Evolutionary conservation across 176 grass and related monocot genomes (phyloP).

Genomic region (Aegilops sharonensis): DNA sequence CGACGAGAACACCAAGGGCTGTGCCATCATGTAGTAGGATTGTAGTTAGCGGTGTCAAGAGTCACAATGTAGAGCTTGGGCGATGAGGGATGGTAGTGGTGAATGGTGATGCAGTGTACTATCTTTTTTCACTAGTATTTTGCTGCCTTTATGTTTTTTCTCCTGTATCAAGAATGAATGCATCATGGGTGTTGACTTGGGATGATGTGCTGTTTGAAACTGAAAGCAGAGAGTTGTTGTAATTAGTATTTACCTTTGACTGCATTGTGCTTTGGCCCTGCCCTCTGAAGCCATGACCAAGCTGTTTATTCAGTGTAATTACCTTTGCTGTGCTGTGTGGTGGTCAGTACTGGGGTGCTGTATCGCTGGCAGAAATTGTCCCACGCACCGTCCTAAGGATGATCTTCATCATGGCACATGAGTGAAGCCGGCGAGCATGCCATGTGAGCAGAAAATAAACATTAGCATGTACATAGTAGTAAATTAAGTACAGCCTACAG

Average conservation of each 20-base stretch:
- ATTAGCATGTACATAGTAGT: not conserved
- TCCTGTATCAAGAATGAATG: slow-evolving; percentile 53
- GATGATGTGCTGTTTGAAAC: slow-evolving; percentile 38
- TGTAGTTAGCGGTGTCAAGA: slow-evolving; percentile 16
- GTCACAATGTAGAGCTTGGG: slow-evolving; percentile 47
- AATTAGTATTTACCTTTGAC: slow-evolving; percentile 26
- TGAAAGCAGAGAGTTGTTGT: slow-evolving; percentile 1
- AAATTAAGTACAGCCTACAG: slow-evolving; percentile 26
- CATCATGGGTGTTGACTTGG: slow-evolving; percentile 50
- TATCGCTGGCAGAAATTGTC: slow-evolving; percentile 53
- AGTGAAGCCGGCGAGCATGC: slow-evolving; percentile 48
- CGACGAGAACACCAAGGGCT: slow-evolving; percentile 88
- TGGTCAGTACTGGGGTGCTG: slow-evolving; percentile 41
- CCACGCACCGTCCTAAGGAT: slow-evolving; percentile 20
- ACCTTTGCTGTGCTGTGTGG: not conserved
- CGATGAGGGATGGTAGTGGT: slow-evolving; percentile 38
- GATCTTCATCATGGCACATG: slow-evolving; percentile 25
- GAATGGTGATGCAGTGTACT: slow-evolving; percentile 21
- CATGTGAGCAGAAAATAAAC: slow-evolving; percentile 49
- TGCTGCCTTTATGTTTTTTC: slow-evolving; percentile 37
- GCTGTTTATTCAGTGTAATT: not conserved
- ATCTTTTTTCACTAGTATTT: slow-evolving; percentile 25
- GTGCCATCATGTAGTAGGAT: slow-evolving; percentile 81
- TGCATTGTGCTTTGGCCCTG: slow-evolving; percentile 52
- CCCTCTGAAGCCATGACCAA: not conserved